These are phyloP conservation scores for Albatrellus ellisii DNA, from an alignment of 768 basidiomycete genomes.

Conservation along the genomic window DNA sequence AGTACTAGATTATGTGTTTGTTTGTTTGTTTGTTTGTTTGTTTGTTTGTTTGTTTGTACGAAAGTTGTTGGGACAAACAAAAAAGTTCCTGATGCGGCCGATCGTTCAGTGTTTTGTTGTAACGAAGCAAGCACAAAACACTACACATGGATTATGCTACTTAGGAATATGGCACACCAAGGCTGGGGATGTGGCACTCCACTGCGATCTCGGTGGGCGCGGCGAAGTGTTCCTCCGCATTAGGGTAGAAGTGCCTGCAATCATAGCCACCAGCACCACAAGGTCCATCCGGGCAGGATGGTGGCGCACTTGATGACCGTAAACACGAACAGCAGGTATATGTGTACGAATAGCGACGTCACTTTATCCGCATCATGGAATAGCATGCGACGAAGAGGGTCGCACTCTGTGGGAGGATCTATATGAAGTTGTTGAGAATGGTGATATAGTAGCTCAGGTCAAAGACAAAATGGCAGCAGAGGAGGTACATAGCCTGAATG, in stretches of 20 bases:
- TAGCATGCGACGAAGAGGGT: slow-evolving; percentile 86
- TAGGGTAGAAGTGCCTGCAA: slow-evolving; percentile 76
- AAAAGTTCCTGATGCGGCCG: background rate
- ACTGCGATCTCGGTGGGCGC: slow-evolving; percentile 62
- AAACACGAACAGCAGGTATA: slow-evolving; percentile 85
- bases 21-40: too few species aligned
- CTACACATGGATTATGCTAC: slow-evolving; percentile 69
- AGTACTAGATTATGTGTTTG: too few species aligned
- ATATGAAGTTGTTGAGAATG: slow-evolving; percentile 84
- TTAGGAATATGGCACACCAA: slow-evolving; percentile 58
- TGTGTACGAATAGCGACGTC: slow-evolving; percentile 89
- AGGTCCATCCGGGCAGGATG: too few species aligned
- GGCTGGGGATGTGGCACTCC: slow-evolving; percentile 62
- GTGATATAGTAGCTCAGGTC: slow-evolving; percentile 91
- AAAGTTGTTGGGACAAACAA: too few species aligned
- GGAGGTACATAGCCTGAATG: slow-evolving; percentile 57
- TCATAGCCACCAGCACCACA: too few species aligned
- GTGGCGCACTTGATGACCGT: slow-evolving; percentile 79
- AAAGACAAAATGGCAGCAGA: slow-evolving; percentile 94
- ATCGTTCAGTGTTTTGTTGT: background rate
- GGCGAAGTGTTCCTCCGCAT: slow-evolving; percentile 72
- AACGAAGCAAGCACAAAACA: background rate
- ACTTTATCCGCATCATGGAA: slow-evolving; percentile 98
- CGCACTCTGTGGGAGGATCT: slow-evolving; percentile 70
- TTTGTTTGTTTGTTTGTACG: too few species aligned